phyloP scores from a whole-genome alignment of 768 basidiomycete species.

The Lyophyllum semitale region DNA sequence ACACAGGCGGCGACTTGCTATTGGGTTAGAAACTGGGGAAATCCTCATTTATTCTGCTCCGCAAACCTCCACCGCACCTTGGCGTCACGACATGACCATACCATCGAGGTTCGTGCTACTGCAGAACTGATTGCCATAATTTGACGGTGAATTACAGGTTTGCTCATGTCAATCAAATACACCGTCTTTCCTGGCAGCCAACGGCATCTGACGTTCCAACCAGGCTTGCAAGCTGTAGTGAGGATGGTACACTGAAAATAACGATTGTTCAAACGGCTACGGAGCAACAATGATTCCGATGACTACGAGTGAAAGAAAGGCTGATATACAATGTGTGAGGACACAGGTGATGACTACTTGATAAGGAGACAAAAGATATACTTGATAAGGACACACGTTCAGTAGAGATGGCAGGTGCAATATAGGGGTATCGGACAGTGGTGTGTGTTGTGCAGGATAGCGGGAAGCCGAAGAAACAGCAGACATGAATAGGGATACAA shows the following conservation, averaged over 20 bases:
- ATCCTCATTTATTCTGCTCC: constrained; percentile 61
- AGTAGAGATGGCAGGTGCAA: constrained; percentile 41
- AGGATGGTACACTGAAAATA: constrained; percentile 90
- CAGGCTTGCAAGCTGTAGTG: constrained; percentile 84
- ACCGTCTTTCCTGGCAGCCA: constrained; percentile 81
- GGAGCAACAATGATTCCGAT: constrained; percentile 48
- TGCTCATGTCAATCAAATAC: constrained; percentile 78
- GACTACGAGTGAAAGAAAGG: constrained; percentile 38
- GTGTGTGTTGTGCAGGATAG: constrained; percentile 54
- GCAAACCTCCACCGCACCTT: constrained; percentile 33
- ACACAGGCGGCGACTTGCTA: constrained; percentile 60
- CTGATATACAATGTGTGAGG: constrained; percentile 74
- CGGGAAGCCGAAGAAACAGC: constrained; percentile 34
- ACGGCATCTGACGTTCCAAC: constrained; percentile 27
- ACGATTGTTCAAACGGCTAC: constrained; percentile 57
- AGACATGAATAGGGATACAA: constrained; percentile 73
- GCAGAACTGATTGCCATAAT: not conserved
- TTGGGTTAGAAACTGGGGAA: constrained; percentile 84
- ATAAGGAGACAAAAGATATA: constrained; percentile 26
- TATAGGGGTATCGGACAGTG: constrained; percentile 75
- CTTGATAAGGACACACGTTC: constrained; percentile 65
- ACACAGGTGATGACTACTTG: constrained; percentile 39
- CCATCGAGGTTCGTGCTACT: constrained; percentile 48
- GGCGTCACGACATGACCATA: constrained; percentile 49
- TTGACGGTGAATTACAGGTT: constrained; percentile 40